Base-by-base conservation (phyloP, 331 rosid genomes). In the Dryas integrifolia region DNA sequence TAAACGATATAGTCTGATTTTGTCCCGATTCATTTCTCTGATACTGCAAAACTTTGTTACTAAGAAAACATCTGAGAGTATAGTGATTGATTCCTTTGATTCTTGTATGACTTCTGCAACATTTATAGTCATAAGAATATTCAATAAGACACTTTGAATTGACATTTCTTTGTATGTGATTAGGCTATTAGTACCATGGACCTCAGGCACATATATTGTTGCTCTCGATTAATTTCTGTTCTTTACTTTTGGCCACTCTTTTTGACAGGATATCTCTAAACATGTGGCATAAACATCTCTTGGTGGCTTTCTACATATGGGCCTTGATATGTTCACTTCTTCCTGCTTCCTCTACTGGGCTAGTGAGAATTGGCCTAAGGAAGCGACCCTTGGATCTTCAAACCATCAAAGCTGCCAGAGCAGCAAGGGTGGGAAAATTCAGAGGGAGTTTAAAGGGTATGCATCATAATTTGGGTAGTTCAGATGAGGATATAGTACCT, bases 321-420 rank as follows among this genome's bases (percentile, higher is more conserved):
- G 86, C 85, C 69, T 66, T 92, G 53, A 79, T 78, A 73, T 80
- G 87, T 77, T 81, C 87, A 4, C 85, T 86, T 58, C 82, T 90
- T 79, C 89, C 89, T 72, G 69, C 77, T 49, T 88, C 80, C 72
- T 89, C 98, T 18, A 66, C 14, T 76, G 98, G 85, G 51, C 79
- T 92, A 39, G 73, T 82, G 85, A 81, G 90, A 69, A 82, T 92
- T 48, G 77, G 83, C 63, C 82, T 92, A 85, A 90, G 84, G 90
- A 92, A 92, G 90, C 78, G 86, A 60, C 67, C 49, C 66, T 74
- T 86, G 65, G 96, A 90, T 83, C 79, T 88, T 76, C 75, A 84
- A 13, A 76, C 82, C 69, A 79, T 92, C 46, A 82, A 78, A 74
- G 88, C 83, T 62, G 88, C 86, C 47, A 86, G 85, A 76, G 58